Evolutionary conservation across 805 yeast genomes (phyloP).

Genomic region (Suhomyces sp.): DNA sequence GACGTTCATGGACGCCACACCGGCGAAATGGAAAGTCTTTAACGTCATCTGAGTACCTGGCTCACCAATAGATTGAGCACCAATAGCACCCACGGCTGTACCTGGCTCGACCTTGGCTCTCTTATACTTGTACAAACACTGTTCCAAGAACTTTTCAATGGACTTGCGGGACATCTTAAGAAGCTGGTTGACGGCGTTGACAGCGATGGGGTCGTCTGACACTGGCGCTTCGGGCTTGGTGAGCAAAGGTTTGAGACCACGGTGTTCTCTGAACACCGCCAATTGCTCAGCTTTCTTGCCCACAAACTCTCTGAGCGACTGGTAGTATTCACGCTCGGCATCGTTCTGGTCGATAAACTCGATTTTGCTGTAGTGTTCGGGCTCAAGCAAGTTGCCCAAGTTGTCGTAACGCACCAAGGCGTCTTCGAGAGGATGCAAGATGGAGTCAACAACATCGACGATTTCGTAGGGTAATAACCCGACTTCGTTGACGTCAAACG

Average conservation of each 20-base stretch:
- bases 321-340: slow-evolving; percentile 82
- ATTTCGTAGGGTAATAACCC: slow-evolving; percentile 73
- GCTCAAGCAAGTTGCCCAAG: slow-evolving; percentile 51
- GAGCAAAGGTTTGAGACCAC: slow-evolving; percentile 47
- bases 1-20: slow-evolving; percentile 98
- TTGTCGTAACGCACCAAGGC: slow-evolving; percentile 68
- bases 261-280: slow-evolving; percentile 52
- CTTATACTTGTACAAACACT: slow-evolving; percentile 78
- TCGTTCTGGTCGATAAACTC: slow-evolving; percentile 80
- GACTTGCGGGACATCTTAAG: slow-evolving; percentile 61
- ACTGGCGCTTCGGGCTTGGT: slow-evolving; percentile 36
- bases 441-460: slow-evolving; percentile 47
- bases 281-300: slow-evolving; percentile 53
- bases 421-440: slow-evolving; percentile 60
- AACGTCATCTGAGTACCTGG: slow-evolving; percentile 99
- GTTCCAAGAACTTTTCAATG: slow-evolving; percentile 63
- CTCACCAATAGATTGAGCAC: slow-evolving; percentile 98
- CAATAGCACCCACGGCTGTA: slow-evolving; percentile 98
- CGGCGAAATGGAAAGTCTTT: slow-evolving; percentile 95
- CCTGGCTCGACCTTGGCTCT: slow-evolving; percentile 97
- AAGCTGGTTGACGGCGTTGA: slow-evolving; percentile 58
- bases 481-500: slow-evolving; percentile 52
- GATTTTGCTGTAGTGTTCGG: slow-evolving; percentile 45
- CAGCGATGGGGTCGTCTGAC: slow-evolving; percentile 21
- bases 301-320: slow-evolving; percentile 67